Percentiles rank a stretch among this genome's conserved stretches.
Evolutionary conservation across 1,284 basidiomycete species (phyloP).

Genomic region (Microbotryum intermedium): DNA sequence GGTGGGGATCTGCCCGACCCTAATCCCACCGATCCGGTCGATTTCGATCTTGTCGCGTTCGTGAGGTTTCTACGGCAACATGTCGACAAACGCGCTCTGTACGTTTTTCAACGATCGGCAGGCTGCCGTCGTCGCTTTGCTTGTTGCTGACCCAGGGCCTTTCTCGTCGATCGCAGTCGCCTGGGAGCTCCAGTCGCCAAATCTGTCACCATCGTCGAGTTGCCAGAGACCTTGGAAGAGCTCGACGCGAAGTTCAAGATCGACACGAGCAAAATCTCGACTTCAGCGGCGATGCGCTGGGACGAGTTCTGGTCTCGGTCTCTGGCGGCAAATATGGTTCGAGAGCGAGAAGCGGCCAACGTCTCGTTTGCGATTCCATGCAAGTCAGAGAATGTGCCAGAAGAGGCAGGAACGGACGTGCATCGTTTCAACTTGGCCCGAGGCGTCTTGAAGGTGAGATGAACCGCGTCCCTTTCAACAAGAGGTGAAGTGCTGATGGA

Average conservation of each 20-base stretch:
- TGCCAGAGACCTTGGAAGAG: conserved; percentile 48
- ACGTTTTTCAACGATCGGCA: conserved; percentile 38
- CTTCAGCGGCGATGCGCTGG: conserved; percentile 40
- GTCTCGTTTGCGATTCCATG: conserved; percentile 50
- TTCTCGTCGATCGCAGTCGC: conserved; percentile 19
- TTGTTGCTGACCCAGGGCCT: background rate
- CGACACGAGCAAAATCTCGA: conserved; percentile 35
- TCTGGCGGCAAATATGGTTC: conserved; percentile 59
- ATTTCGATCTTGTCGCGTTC: conserved; percentile 68
- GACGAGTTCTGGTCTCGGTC: conserved; percentile 67
- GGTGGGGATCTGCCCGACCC: conserved; percentile 56
- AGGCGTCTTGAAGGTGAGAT: too few species aligned
- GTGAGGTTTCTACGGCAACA: conserved; percentile 67
- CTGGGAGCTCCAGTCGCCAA: conserved; percentile 38
- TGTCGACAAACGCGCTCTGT: conserved; percentile 78
- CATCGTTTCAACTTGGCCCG: too few species aligned
- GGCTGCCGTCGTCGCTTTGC: background rate
- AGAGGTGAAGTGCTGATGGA: too few species aligned
- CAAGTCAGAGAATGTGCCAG: conserved; percentile 28
- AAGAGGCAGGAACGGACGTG: too few species aligned
- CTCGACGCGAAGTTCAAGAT: conserved; percentile 49
- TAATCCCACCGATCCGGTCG: conserved; percentile 55
- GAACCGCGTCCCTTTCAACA: too few species aligned
- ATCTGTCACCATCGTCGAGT: conserved; percentile 47
- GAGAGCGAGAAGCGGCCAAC: conserved; percentile 55